phyloP scores from a whole-genome alignment of 305 asterid species.

The Stenogyne calaminthoides region DNA sequence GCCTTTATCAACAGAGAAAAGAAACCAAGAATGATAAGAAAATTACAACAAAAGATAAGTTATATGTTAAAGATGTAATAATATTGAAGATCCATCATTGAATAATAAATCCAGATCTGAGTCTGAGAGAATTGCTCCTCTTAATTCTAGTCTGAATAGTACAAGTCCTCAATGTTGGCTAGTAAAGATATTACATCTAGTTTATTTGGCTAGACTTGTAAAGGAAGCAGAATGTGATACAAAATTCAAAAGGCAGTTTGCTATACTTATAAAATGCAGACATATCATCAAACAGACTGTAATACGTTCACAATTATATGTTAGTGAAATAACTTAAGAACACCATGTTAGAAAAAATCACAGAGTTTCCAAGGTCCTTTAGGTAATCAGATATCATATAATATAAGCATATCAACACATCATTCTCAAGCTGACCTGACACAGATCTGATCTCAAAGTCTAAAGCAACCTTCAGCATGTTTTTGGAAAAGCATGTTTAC shows the following conservation, averaged over 20 bases:
- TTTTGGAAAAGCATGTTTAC: background rate
- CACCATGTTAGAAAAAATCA: no score
- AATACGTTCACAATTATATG: background rate
- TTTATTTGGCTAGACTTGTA: background rate
- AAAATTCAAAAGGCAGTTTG: background rate
- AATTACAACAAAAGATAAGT: background rate
- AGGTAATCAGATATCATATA: no score
- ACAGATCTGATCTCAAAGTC: background rate
- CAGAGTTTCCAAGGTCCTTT: no score
- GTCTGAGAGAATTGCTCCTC: background rate
- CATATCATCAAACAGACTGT: slow-evolving; percentile 7
- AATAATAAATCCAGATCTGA: background rate
- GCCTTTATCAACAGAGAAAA: slow-evolving; percentile 43
- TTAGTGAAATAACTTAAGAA: background rate
- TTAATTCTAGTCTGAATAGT: no score
- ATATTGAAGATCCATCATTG: background rate
- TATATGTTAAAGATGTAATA: background rate
- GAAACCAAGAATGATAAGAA: background rate
- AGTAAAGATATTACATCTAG: background rate
- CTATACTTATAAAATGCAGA: background rate
- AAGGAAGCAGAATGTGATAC: background rate
- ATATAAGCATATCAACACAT: slow-evolving; percentile 15
- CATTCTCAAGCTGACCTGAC: slow-evolving; percentile 9
- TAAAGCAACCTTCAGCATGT: slow-evolving; percentile 13
- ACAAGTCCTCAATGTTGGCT: no score